Evolutionary conservation across 768 basidiomycete genomes (phyloP).

Genomic region (Neoboletus subvelutipes): DNA sequence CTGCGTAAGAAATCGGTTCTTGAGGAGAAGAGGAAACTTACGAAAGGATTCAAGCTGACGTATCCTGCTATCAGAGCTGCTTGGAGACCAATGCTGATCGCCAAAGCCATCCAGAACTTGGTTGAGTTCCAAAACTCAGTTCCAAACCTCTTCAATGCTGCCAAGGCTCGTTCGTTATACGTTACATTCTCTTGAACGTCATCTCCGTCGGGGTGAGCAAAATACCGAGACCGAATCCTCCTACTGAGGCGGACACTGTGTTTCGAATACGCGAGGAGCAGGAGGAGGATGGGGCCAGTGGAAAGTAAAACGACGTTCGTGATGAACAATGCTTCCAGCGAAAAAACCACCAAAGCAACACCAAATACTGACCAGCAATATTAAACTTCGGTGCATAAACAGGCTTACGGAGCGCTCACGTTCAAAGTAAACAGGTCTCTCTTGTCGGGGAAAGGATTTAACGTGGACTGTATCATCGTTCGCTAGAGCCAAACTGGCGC

Average conservation of each 20-base stretch:
- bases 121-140: conserved; percentile 46
- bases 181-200: conserved; percentile 3
- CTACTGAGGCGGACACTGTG: conserved; percentile 25
- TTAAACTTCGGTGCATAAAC: not conserved
- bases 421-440: conserved; percentile 66
- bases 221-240: conserved; percentile 13
- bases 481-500: conserved; percentile 54
- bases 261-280: conserved; percentile 43
- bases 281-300: conserved; percentile 57
- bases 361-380: conserved; percentile 53
- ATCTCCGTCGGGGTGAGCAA: conserved; percentile 1
- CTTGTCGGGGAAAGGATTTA: conserved; percentile 23
- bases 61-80: conserved; percentile 48
- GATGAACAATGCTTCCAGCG: conserved; percentile 48
- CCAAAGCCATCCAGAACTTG: conserved; percentile 63
- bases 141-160: conserved; percentile 27
- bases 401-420: conserved; percentile 41
- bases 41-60: conserved; percentile 61
- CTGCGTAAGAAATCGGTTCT: not conserved
- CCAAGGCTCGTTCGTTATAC: conserved; percentile 20
- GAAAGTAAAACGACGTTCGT: conserved; percentile 59
- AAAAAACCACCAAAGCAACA: conserved; percentile 51
- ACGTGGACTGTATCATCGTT: conserved; percentile 38
- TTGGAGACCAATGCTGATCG: conserved; percentile 46
- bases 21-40: conserved; percentile 32